phyloP scores from a whole-genome alignment of 2,329 filamentous ascomycete species.

The Lasiodiplodia sp. region DNA sequence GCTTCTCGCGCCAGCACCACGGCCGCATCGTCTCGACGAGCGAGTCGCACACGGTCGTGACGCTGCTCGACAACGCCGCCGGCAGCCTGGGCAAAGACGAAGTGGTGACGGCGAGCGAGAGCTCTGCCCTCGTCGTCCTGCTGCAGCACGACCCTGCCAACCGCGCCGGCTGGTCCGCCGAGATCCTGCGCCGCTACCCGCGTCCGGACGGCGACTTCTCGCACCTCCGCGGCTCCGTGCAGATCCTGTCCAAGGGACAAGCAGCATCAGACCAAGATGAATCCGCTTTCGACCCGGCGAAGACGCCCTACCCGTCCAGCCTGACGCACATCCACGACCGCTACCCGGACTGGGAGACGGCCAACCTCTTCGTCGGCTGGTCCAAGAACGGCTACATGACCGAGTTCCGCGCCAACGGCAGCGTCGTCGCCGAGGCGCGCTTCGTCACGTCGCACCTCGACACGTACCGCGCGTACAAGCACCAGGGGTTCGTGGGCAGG shows the following conservation, averaged over 20 bases:
- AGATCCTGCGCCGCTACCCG: constrained; percentile 45
- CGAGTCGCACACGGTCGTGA: constrained; percentile 57
- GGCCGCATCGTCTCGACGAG: constrained; percentile 47
- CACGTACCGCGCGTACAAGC: constrained; percentile 51
- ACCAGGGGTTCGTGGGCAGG: constrained; percentile 43
- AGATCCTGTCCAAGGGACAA: constrained; percentile 37
- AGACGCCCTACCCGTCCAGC: neutral
- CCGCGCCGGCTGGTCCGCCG: constrained; percentile 6
- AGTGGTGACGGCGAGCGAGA: constrained; percentile 35
- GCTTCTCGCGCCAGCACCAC: constrained; percentile 28
- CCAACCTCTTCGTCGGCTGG: constrained; percentile 48
- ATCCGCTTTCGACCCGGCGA: neutral
- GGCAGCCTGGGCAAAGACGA: constrained; percentile 53
- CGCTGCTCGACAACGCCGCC: constrained; percentile 62
- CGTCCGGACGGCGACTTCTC: constrained; percentile 61
- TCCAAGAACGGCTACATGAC: constrained; percentile 44
- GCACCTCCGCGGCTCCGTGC: constrained; percentile 61
- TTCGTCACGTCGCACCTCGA: constrained; percentile 44
- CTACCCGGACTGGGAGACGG: constrained; percentile 35
- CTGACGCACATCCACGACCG: constrained; percentile 13
- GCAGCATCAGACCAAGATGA: neutral
- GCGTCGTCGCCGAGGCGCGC: constrained; percentile 41
- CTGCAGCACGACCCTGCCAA: constrained; percentile 28
- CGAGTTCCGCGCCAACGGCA: constrained; percentile 42
- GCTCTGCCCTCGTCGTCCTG: neutral